Evolutionary conservation across 805 yeast species (phyloP).

Genomic region (Kodamaea laetipori): DNA sequence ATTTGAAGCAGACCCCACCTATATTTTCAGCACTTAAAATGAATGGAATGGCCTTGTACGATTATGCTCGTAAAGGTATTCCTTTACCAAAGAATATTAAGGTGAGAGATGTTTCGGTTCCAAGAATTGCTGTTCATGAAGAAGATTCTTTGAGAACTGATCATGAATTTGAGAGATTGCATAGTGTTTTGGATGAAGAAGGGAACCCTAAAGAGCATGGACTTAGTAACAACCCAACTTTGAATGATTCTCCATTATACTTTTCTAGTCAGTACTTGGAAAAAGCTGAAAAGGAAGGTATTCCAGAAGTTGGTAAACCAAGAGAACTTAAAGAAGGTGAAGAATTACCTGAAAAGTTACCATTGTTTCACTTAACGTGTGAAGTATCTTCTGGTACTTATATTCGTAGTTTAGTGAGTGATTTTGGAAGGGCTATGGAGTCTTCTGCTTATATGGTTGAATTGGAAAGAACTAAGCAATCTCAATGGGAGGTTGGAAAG

Average conservation of each 20-base stretch:
- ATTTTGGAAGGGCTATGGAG: slow-evolving; percentile 78
- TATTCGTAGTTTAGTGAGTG: slow-evolving; percentile 86
- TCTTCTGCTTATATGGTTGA: slow-evolving; percentile 88
- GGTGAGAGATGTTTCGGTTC: slow-evolving; percentile 67
- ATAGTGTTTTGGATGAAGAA: slow-evolving; percentile 49
- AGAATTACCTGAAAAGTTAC: slow-evolving; percentile 53
- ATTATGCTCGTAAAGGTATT: slow-evolving; percentile 85
- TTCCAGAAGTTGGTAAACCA: slow-evolving; percentile 42
- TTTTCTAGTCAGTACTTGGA: slow-evolving; percentile 58
- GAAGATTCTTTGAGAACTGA: slow-evolving; percentile 54
- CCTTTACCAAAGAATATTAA: slow-evolving; percentile 86
- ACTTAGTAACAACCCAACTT: slow-evolving; percentile 52
- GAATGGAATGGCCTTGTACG: slow-evolving; percentile 92
- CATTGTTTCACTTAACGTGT: slow-evolving; percentile 70
- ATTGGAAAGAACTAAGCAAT: slow-evolving; percentile 72
- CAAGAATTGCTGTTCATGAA: slow-evolving; percentile 51
- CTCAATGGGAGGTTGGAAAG: slow-evolving; percentile 77
- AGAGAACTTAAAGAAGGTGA: slow-evolving; percentile 40
- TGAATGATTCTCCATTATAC: slow-evolving; percentile 63
- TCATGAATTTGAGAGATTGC: slow-evolving; percentile 53
- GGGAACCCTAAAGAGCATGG: slow-evolving; percentile 48
- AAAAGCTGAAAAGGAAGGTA: slow-evolving; percentile 41
- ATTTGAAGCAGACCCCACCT: slow-evolving; percentile 88
- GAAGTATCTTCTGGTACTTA: slow-evolving; percentile 94
- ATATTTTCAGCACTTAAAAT: slow-evolving; percentile 91